These are phyloP conservation scores for Gracilariopsis chorda DNA, from an alignment of 23 red algal genomes.

Conservation along the genomic window DNA sequence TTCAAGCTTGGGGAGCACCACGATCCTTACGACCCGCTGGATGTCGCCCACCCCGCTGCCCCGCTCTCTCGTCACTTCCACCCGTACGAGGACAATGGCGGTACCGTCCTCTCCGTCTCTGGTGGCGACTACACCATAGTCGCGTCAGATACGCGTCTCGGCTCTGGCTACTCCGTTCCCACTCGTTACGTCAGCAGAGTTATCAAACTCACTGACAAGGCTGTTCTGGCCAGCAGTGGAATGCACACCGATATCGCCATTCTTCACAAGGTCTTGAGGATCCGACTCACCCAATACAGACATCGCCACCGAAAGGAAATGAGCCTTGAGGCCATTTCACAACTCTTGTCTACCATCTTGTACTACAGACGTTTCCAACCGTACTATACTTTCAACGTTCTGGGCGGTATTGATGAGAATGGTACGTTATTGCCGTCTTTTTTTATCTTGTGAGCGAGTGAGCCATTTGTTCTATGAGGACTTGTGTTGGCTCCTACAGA, in stretches of 20 bases:
- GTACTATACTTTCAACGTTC: conserved; percentile 97
- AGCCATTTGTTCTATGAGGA: background rate
- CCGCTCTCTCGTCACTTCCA: conserved; percentile 47
- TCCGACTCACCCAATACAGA: conserved; percentile 75
- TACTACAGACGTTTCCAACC: conserved; percentile 95
- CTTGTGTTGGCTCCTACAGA: conserved; percentile 38
- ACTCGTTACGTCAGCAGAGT: conserved; percentile 72
- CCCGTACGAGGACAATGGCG: conserved; percentile 97
- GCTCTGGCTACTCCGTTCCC: conserved; percentile 90
- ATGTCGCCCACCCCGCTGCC: background rate
- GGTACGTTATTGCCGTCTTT: conserved; percentile 36
- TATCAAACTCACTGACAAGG: conserved; percentile 76
- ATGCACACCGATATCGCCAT: conserved; percentile 89
- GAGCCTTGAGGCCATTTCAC: conserved; percentile 66
- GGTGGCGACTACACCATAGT: conserved; percentile 89
- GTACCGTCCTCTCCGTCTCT: conserved; percentile 83
- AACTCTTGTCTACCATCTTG: conserved; percentile 86
- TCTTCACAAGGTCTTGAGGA: conserved; percentile 91
- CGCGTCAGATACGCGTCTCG: conserved; percentile 87
- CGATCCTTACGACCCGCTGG: conserved; percentile 36
- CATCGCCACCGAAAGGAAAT: conserved; percentile 87
- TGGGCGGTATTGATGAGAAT: conserved; percentile 90
- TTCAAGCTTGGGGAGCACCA: conserved; percentile 66
- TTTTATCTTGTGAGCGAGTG: background rate
- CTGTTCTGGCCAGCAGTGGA: conserved; percentile 86